Evolutionary conservation across 1,284 basidiomycete genomes (phyloP), one percentile per base, ranked within the genome.

Genomic region (Fomitopsis pinicola): DNA sequence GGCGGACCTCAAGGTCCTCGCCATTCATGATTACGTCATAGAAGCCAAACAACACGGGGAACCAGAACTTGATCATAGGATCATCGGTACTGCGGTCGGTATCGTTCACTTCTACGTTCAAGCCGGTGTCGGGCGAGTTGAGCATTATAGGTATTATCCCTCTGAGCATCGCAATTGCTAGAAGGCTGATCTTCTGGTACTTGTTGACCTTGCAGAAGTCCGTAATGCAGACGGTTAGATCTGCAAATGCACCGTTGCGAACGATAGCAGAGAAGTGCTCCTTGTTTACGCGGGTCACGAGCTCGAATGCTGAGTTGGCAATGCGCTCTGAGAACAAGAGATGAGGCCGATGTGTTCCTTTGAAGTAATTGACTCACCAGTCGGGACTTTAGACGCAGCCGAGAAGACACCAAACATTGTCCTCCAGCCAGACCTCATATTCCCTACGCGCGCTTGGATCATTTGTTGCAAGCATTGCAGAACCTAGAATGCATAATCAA

Each of bases 11-110:
- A 44, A 99, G 80, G 72, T 99, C 97, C 76, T 99, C 98, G 15
- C 95, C 97, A 63, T 98, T 99, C 97, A 99, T 99, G 74, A 99
- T 97, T 63, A 99, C 96, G 75, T 99, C 97, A 77, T 97, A 98
- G 79, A 98, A 98, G 26, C 92, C 91, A 72, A 99, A 97, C 19
- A 99, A 80, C 4, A 96, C 88, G 0, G 97, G 97, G 79, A 94
- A 96, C 97, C 97, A 99, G 77, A 91, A 98, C 70, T 88, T 90
- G 76, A 97, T 89, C 91, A 95, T 95, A 9, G 86, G 85, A 69
- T 95, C 94, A 67, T 94, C 91, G 60, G 78, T 77, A 4, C 78
- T 74, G 42, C 76, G 75, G 42, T 75, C 75, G 44, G 76, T 70
- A 63, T 75, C 68, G 57, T 76, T 72, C 26, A 72, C 72, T 42